Base-by-base conservation (phyloP, 345 rosid genomes). In the Rhodomyrtus tomentosa region DNA sequence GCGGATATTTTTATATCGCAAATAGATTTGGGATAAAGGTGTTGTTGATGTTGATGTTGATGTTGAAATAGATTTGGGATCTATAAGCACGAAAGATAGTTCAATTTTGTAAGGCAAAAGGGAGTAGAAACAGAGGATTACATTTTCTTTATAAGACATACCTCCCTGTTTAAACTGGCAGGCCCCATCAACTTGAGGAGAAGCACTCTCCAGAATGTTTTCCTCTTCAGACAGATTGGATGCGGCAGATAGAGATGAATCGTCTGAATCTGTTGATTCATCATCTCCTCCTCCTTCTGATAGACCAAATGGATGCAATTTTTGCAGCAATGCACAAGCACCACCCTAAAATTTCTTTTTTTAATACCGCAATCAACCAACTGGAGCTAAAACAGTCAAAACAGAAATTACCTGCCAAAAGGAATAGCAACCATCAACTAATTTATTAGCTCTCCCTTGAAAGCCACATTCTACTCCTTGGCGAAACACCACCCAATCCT, bases 381-480 rank as follows among this genome's bases (percentile, higher is more conserved):
- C 14, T 88, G 84, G 16, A 82, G 50, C 58, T 45, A 50, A 21
- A 82, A 32, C 50, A 8, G 87, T 45, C 84, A 54, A 81, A 21
- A 40, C 56, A 73, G 80, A 56, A 79, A 58, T 88, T 81, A 97
- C 99, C 99, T 95, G 99, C 99, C 99, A 97, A 88, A 95, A 97
- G 54, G 98, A 95, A 92, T 97, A 97, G 85, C 99, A 95, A 86
- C 99, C 98, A 87, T 97, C 99, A 80, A 97, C 98, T 87, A 97
- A 90, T 87, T 97, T 97, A 89, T 97, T 97, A n/a, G 93, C 90
- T 93, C 98, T 91, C 85, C 99, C 99, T 90, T 97, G 99, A 90
- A 97, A 95, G 87, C 99, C 99, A 86, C 94, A 89, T 89, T 97
- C 99, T 59, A 93, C 89, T 86, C 99, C 99, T 93, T 97, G 99